Conservation (phyloP, 83 land plant species). For the Diphasiastrum complanatum region DNA sequence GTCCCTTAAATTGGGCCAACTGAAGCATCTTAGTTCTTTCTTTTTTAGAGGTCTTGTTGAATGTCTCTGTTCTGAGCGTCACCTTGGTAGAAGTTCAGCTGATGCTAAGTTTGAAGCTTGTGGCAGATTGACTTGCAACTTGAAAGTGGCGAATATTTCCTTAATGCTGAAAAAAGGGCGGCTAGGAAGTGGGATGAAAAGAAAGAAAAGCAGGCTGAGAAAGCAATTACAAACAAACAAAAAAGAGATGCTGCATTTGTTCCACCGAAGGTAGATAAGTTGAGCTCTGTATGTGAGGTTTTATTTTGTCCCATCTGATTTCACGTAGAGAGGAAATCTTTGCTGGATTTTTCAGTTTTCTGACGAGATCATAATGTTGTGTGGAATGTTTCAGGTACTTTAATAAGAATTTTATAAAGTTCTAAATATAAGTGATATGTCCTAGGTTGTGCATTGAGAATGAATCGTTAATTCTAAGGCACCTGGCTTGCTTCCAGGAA, state of each 20-base stretch:
- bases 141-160: slow-evolving; percentile 89
- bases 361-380: no score
- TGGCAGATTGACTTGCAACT: slow-evolving; percentile 73
- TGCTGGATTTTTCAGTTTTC: slow-evolving; percentile 16
- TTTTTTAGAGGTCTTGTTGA: no score
- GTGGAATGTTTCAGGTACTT: no score
- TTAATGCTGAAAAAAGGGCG: slow-evolving; percentile 67
- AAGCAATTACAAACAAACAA: slow-evolving; percentile 70
- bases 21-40: no score
- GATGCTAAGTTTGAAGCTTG: no score
- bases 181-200: slow-evolving; percentile 86
- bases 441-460: background rate
- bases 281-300: background rate
- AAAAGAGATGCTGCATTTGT: slow-evolving; percentile 83
- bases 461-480: slow-evolving; percentile 16
- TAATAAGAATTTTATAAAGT: background rate
- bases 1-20: no score
- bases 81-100: no score
- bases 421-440: background rate
- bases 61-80: no score
- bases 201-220: slow-evolving; percentile 77
- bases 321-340: background rate
- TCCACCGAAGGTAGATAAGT: slow-evolving; percentile 65
- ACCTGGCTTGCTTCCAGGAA: slow-evolving; percentile 20
- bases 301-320: background rate